Evolutionary conservation across 495 filamentous ascomycete genomes (phyloP).

Genomic region (Penicillium chermesinum): DNA sequence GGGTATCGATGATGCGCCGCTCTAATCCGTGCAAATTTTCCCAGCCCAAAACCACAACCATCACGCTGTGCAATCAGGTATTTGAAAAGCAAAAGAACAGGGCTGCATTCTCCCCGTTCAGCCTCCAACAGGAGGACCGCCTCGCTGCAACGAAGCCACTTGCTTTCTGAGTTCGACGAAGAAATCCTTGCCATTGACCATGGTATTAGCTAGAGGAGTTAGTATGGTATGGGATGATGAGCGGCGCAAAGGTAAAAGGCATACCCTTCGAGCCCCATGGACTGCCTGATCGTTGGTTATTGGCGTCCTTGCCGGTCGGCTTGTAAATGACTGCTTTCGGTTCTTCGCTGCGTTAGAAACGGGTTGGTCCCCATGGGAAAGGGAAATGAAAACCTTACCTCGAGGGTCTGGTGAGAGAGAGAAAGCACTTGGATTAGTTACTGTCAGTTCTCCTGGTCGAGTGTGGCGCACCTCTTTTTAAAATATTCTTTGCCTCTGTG

Average conservation of each 20-base stretch:
- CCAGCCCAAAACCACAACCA: slow-evolving; percentile 9
- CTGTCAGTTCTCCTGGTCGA: not conserved
- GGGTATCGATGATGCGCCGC: slow-evolving; percentile 31
- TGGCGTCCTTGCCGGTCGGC: slow-evolving; percentile 34
- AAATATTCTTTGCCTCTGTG: slow-evolving; percentile 35
- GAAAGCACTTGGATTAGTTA: slow-evolving; percentile 1
- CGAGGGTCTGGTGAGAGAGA: slow-evolving; percentile 19
- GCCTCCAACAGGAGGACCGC: slow-evolving; percentile 38
- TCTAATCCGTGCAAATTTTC: slow-evolving; percentile 24
- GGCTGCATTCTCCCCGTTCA: slow-evolving; percentile 16
- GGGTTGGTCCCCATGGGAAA: not conserved
- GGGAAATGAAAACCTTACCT: slow-evolving; percentile 18
- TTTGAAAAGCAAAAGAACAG: slow-evolving; percentile 11
- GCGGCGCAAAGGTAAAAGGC: slow-evolving; percentile 4
- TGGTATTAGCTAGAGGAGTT: slow-evolving; percentile 40
- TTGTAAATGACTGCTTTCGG: slow-evolving; percentile 37
- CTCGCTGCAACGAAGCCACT: slow-evolving; percentile 38
- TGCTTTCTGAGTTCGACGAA: slow-evolving; percentile 51
- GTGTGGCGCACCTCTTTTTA: slow-evolving; percentile 34
- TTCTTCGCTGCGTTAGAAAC: slow-evolving; percentile 18
- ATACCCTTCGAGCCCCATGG: slow-evolving; percentile 50
- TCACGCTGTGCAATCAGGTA: slow-evolving; percentile 20
- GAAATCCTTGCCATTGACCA: slow-evolving; percentile 52
- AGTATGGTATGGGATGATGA: not conserved
- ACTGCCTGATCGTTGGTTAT: slow-evolving; percentile 33